Conservation (phyloP, 352 stramenopile genomes). For the Globisporangium mamillatum region DNA sequence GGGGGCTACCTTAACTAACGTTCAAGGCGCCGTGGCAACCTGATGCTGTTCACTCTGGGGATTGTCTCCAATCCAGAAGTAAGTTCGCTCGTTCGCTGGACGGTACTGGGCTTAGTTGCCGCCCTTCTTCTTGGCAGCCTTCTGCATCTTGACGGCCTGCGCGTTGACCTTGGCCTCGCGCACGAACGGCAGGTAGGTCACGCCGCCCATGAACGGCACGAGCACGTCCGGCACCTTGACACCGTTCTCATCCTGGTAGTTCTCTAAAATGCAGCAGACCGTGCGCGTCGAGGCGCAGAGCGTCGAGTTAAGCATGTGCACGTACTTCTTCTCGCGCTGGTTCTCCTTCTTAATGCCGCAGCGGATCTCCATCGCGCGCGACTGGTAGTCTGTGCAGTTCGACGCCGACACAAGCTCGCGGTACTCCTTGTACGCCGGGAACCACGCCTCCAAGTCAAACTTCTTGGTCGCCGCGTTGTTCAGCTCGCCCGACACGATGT, state of each 20-base stretch:
- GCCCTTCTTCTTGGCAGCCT: constrained; percentile 92
- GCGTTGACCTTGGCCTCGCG: constrained; percentile 90
- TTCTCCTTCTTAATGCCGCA: constrained; percentile 96
- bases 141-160: constrained; percentile 94
- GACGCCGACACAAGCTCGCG: constrained; percentile 99
- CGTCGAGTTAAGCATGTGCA: constrained; percentile 99
- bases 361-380: constrained; percentile 96
- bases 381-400: constrained; percentile 99
- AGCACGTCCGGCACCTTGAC: constrained; percentile 97
- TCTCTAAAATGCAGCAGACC: constrained; percentile 99
- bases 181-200: constrained; percentile 98
- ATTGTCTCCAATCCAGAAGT: neutral
- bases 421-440: constrained; percentile 98
- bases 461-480: constrained; percentile 99
- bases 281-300: constrained; percentile 98
- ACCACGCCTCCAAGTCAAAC: constrained; percentile 99
- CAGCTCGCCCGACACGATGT: constrained; percentile 97
- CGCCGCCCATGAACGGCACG: constrained; percentile 97
- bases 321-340: constrained; percentile 95
- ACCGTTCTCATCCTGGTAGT: constrained; percentile 96
- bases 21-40: neutral
- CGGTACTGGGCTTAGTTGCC: constrained; percentile 38
- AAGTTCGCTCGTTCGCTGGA: neutral
- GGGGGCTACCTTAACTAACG: neutral
- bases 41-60: neutral